Evolutionary conservation across 192 early-diverging fungal species (phyloP).

Genomic region (Rhizophagus clarus): DNA sequence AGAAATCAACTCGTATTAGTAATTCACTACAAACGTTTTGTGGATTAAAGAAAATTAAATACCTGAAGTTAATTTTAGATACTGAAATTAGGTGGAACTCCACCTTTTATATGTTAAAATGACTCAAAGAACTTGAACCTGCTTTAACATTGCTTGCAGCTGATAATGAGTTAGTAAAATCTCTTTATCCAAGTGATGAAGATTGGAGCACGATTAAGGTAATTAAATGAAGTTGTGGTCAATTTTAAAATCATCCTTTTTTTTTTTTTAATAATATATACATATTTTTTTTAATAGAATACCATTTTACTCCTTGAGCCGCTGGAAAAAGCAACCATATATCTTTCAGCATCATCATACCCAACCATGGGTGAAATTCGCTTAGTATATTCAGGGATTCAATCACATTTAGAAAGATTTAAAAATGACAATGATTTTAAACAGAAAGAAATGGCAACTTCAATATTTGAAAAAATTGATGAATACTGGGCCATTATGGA

Average conservation of each 20-base stretch:
- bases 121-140: background rate
- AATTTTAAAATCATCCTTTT: background rate
- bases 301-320: slow-evolving; percentile 2
- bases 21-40: background rate
- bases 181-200: background rate
- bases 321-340: background rate
- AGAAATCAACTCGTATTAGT: background rate
- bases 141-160: background rate
- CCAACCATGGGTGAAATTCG: background rate
- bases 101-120: background rate
- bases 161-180: background rate
- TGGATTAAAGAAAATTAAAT: background rate
- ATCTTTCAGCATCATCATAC: slow-evolving; percentile 15
- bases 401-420: background rate
- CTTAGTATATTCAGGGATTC: background rate
- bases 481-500: too few species aligned
- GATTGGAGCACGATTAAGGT: background rate
- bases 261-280: background rate
- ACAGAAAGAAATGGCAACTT: too few species aligned
- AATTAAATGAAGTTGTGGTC: background rate
- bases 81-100: too few species aligned
- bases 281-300: background rate
- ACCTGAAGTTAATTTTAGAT: too few species aligned
- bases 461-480: too few species aligned
- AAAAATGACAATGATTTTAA: too few species aligned